Percentiles rank a stretch among this genome's conserved stretches.
Conservation (phyloP, 179 eudicot genomes). For the Beta lomatogona region DNA sequence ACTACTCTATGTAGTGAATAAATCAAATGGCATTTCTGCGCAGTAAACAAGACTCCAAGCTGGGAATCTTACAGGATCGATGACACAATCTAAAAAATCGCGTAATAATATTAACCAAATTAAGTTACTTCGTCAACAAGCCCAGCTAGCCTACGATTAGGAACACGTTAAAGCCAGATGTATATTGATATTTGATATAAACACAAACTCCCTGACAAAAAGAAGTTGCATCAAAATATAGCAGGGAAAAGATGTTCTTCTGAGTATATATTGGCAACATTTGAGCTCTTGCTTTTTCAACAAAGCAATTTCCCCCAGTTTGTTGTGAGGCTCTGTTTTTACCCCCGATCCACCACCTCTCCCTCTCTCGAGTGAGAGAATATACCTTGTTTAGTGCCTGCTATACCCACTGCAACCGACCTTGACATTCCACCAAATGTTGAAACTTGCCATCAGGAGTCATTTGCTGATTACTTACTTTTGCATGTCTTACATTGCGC, state of each 20-base stretch:
- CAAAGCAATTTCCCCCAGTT: not conserved
- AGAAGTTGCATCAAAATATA: constrained; percentile 11
- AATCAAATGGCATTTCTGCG: too few relatives aligned
- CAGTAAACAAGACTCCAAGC: not conserved
- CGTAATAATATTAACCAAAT: not conserved
- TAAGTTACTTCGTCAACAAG: not conserved
- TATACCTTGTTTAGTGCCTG: not conserved
- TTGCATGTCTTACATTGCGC: constrained; percentile 44
- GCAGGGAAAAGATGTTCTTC: not conserved
- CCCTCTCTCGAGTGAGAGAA: not conserved
- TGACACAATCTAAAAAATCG: not conserved
- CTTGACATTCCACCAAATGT: constrained; percentile 58
- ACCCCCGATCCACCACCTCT: not conserved
- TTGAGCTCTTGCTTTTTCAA: not conserved
- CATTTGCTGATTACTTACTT: constrained; percentile 48
- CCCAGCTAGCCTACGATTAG: not conserved
- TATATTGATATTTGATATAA: constrained; percentile 22
- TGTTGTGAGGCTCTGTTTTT: not conserved
- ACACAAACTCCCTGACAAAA: constrained; percentile 21
- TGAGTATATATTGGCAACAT: not conserved
- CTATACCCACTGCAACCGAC: constrained; percentile 61
- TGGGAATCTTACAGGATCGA: not conserved
- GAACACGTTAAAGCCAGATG: constrained; percentile 13
- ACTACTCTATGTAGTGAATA: not conserved
- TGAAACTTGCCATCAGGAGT: constrained; percentile 57